Evolutionary conservation across 768 basidiomycete species (phyloP).

Genomic region (Rhodotorula graminis): DNA sequence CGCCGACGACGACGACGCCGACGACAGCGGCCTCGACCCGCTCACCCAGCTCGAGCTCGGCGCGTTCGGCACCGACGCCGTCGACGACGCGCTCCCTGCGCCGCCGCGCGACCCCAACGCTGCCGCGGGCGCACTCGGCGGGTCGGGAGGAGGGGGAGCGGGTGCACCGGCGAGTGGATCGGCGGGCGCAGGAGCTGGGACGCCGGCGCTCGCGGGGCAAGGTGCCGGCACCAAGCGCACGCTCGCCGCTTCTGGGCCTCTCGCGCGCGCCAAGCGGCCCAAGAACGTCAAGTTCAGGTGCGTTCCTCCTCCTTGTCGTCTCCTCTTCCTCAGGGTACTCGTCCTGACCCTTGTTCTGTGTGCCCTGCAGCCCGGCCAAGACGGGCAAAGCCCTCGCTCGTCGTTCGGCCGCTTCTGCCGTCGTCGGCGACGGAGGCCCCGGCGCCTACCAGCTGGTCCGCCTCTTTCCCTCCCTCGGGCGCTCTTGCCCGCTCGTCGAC

Average conservation of each 20-base stretch:
- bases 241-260: constrained; percentile 23
- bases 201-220: not conserved
- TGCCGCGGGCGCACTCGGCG: not conserved
- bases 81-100: constrained; percentile 16
- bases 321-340: not conserved
- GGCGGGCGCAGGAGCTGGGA: not conserved
- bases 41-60: constrained; percentile 25
- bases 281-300: constrained; percentile 41
- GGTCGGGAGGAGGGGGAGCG: not conserved
- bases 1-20: not conserved
- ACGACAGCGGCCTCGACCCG: constrained; percentile 2
- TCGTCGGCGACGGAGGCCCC: not conserved
- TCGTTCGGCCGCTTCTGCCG: constrained; percentile 4
- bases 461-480: not conserved
- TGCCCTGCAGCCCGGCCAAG: constrained; percentile 21
- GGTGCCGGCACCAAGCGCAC: constrained; percentile 5
- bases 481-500: not conserved
- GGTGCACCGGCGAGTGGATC: not conserved
- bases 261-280: constrained; percentile 38
- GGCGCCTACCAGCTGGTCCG: constrained; percentile 12
- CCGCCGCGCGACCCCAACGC: constrained; percentile 23
- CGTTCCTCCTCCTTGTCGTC: not conserved
- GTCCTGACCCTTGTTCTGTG: too few species aligned
- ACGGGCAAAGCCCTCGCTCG: constrained; percentile 28
- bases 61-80: constrained; percentile 22